These are phyloP conservation scores for Pestalotiopsis sp. DNA, from an alignment of 2,329 filamentous ascomycete genomes.

Conservation along the genomic window DNA sequence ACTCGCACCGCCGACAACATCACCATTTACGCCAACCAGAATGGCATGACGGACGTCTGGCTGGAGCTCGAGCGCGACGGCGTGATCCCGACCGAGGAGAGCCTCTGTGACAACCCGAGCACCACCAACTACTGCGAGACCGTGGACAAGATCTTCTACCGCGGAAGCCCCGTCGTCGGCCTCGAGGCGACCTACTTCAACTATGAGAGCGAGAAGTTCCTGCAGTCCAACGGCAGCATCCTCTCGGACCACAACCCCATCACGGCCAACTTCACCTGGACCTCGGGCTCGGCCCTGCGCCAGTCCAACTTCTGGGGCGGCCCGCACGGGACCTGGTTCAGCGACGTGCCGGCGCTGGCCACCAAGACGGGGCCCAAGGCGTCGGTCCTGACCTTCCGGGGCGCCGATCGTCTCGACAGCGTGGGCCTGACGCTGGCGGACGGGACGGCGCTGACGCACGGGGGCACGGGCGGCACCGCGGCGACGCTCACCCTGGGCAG, in stretches of 20 bases:
- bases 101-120: conserved; percentile 61
- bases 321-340: conserved; percentile 57
- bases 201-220: conserved; percentile 60
- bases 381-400: conserved; percentile 47
- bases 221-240: conserved; percentile 57
- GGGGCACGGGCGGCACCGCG: conserved; percentile 53
- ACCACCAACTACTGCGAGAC: conserved; percentile 60
- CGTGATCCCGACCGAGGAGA: conserved; percentile 45
- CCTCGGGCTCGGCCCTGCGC: conserved; percentile 37
- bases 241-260: conserved; percentile 70
- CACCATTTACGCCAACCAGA: conserved; percentile 50
- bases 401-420: conserved; percentile 52
- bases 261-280: conserved; percentile 55
- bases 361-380: conserved; percentile 35
- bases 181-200: conserved; percentile 52
- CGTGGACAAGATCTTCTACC: conserved; percentile 70
- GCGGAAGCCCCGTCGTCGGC: conserved; percentile 47
- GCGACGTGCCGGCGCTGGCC: conserved; percentile 48
- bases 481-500: conserved; percentile 44
- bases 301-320: conserved; percentile 53
- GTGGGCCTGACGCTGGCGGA: conserved; percentile 51
- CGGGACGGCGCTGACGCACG: conserved; percentile 53
- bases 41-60: conserved; percentile 62
- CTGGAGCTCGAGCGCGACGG: conserved; percentile 56
- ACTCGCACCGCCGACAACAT: conserved; percentile 58